Conservation (phyloP, 805 yeast genomes). For the Hanseniaspora lachancei region DNA sequence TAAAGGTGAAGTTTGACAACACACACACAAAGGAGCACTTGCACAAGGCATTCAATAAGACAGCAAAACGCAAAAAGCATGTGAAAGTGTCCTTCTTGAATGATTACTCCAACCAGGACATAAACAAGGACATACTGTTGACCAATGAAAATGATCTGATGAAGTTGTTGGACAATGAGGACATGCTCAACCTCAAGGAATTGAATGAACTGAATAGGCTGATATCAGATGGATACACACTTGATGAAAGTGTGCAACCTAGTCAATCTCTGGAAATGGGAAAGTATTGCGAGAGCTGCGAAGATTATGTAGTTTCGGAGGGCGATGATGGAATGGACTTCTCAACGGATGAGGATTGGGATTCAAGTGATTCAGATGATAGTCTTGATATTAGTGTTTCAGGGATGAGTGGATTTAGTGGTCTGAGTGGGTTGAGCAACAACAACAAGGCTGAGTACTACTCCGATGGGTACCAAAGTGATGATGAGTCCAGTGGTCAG, state of each 20-base stretch:
- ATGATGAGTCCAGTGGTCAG: background rate
- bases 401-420: conserved; percentile 13
- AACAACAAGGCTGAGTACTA: conserved; percentile 3
- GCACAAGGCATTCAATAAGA: background rate
- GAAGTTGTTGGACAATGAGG: conserved; percentile 5
- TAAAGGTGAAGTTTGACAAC: conserved; percentile 5
- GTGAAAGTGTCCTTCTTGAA: background rate
- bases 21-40: background rate
- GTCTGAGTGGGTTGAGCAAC: conserved; percentile 7
- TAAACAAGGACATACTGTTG: background rate
- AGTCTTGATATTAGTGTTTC: conserved; percentile 10
- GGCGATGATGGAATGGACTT: background rate
- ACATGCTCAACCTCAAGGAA: conserved; percentile 9
- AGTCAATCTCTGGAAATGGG: background rate
- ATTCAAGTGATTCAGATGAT: conserved; percentile 1
- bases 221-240: conserved; percentile 2
- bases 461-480: conserved; percentile 3
- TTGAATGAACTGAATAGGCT: conserved; percentile 7
- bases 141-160: background rate
- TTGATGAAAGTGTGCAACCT: background rate
- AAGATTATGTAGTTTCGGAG: background rate
- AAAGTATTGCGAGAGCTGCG: conserved; percentile 9
- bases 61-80: background rate
- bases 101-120: background rate
- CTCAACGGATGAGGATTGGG: conserved; percentile 1